phyloP scores from a whole-genome alignment of 2,329 filamentous ascomycete species.

The Fusarium sp. region DNA sequence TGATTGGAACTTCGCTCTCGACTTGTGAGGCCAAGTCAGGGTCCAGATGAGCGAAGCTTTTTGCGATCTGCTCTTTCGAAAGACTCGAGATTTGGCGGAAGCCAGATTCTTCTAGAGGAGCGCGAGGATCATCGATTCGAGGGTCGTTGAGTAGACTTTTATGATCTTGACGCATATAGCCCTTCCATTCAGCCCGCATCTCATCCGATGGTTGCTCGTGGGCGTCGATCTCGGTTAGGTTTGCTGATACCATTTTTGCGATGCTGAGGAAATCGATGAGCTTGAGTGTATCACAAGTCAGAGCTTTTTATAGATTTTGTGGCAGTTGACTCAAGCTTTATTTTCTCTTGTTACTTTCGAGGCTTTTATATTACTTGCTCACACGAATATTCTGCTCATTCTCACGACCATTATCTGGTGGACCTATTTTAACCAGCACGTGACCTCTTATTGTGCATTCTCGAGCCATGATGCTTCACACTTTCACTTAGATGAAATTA shows the following conservation, averaged over 20 bases:
- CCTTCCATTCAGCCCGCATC: slow-evolving; percentile 80
- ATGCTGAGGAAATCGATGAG: neutral
- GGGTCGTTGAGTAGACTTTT: slow-evolving; percentile 62
- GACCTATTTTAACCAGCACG: slow-evolving; percentile 20
- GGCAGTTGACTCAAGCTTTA: neutral
- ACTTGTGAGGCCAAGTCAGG: slow-evolving; percentile 47
- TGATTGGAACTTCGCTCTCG: slow-evolving; percentile 60
- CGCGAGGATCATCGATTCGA: slow-evolving; percentile 66
- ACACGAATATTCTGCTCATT: neutral
- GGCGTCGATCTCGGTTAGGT: slow-evolving; percentile 70
- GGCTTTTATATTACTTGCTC: neutral
- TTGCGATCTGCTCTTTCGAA: slow-evolving; percentile 54
- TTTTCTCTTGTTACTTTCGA: too few species aligned
- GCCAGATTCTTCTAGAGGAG: slow-evolving; percentile 51
- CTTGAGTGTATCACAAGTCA: neutral
- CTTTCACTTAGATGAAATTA: neutral
- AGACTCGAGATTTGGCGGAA: slow-evolving; percentile 61
- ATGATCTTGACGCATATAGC: slow-evolving; percentile 71
- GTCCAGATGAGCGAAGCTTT: slow-evolving; percentile 57
- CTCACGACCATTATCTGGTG: slow-evolving; percentile 8
- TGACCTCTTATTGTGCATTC: neutral
- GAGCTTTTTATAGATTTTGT: too few species aligned
- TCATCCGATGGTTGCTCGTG: slow-evolving; percentile 79
- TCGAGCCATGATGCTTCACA: neutral
- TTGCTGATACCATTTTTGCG: slow-evolving; percentile 41